Conservation (phyloP, 139 green algal species). For the Chlorella sorokiniana region DNA sequence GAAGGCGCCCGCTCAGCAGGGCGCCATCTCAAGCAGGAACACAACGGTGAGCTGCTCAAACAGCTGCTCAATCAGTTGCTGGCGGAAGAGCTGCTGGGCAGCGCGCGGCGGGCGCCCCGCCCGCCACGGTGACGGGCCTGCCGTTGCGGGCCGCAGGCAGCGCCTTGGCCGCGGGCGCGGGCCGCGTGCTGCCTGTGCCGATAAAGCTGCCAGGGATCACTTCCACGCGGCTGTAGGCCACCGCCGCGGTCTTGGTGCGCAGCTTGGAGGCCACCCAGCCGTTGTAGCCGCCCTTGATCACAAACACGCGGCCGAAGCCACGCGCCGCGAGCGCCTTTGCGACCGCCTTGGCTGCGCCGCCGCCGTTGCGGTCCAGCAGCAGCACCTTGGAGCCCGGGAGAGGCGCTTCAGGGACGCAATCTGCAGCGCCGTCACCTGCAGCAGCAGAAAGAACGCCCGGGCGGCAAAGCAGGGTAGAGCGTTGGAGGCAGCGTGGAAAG, state of each 20-base stretch:
- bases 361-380: slow-evolving; percentile 81
- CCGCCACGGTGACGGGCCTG: slow-evolving; percentile 1
- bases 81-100: slow-evolving; percentile 10
- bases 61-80: not conserved
- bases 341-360: slow-evolving; percentile 59
- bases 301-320: slow-evolving; percentile 73
- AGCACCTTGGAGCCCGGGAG: slow-evolving; percentile 67
- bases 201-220: slow-evolving; percentile 45
- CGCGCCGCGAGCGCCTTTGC: slow-evolving; percentile 69
- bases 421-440: slow-evolving; percentile 61
- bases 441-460: not conserved
- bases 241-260: slow-evolving; percentile 64
- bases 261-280: slow-evolving; percentile 83
- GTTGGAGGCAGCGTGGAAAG: no score
- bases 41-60: not conserved
- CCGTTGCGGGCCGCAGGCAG: not conserved
- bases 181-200: slow-evolving; percentile 25
- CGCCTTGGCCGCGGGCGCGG: not conserved
- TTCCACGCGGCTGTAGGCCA: slow-evolving; percentile 49
- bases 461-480: no score
- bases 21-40: not conserved
- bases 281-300: slow-evolving; percentile 68
- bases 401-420: slow-evolving; percentile 78
- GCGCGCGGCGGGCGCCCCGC: not conserved
- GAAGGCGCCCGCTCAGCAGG: no score